Percentiles rank a stretch among this genome's conserved stretches.
Evolutionary conservation across 768 basidiomycete species (phyloP).

Genomic region (Lyophyllum semitale): DNA sequence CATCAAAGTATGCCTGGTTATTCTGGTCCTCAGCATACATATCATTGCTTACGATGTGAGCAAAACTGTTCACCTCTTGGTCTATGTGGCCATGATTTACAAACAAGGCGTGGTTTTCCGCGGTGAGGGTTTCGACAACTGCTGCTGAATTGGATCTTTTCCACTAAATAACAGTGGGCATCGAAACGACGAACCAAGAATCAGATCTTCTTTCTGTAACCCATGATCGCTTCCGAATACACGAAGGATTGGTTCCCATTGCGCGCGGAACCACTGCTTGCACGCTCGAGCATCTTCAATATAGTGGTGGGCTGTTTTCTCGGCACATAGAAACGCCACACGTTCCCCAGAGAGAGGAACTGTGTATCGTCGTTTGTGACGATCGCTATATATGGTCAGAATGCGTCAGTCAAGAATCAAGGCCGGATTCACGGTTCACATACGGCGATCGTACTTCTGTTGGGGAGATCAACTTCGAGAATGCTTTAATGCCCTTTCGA

Average conservation of each 20-base stretch:
- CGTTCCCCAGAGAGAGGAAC: constrained; percentile 9
- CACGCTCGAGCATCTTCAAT: constrained; percentile 8
- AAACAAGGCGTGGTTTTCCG: constrained; percentile 8
- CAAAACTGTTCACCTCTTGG: neutral
- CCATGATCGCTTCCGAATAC: constrained; percentile 3
- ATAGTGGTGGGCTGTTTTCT: constrained; percentile 10
- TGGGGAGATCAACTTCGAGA: constrained; percentile 10
- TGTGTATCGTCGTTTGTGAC: constrained; percentile 4
- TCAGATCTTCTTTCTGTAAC: constrained; percentile 8
- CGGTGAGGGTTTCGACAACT: constrained; percentile 16
- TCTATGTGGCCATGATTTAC: constrained; percentile 10
- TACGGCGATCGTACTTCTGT: neutral
- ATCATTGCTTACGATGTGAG: neutral
- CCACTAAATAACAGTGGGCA: too few species aligned
- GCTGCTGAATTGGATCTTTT: neutral
- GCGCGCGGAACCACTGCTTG: constrained; percentile 8
- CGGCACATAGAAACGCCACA: constrained; percentile 12
- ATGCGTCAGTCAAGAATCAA: too few species aligned
- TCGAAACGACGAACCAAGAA: constrained; percentile 5
- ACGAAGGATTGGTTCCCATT: constrained; percentile 6
- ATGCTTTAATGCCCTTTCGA: constrained; percentile 9
- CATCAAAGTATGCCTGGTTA: constrained; percentile 10
- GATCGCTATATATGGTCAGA: neutral
- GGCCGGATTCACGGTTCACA: neutral
- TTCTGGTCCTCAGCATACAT: neutral